Evolutionary conservation across 2,329 filamentous ascomycete genomes (phyloP).

Genomic region (Pseudopithomyces chartarum): DNA sequence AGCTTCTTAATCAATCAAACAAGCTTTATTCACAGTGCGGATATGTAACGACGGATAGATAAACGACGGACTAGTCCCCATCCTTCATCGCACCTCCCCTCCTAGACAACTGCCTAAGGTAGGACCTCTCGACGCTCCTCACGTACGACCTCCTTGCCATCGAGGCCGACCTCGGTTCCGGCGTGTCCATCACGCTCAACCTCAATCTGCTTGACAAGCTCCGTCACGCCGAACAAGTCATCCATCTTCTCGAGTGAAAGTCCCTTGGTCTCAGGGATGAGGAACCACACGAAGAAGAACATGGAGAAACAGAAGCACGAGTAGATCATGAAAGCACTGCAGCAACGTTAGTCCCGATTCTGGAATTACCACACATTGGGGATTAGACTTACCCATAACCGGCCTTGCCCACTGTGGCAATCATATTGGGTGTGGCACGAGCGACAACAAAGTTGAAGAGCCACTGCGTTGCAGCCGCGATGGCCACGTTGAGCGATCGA

Average conservation of each 20-base stretch:
- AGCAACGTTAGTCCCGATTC: constrained; percentile 37
- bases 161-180: constrained; percentile 31
- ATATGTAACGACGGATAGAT: neutral
- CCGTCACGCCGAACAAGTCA: constrained; percentile 66
- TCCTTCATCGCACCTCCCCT: neutral
- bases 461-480: constrained; percentile 73
- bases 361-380: constrained; percentile 24
- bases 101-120: neutral
- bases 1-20: neutral
- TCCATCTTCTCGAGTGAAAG: constrained; percentile 67
- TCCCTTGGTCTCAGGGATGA: constrained; percentile 76
- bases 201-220: constrained; percentile 47
- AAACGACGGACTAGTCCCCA: neutral
- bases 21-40: neutral
- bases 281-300: constrained; percentile 69
- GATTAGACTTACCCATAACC: constrained; percentile 53
- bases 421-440: constrained; percentile 69
- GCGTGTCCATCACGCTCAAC: constrained; percentile 35
- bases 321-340: constrained; percentile 72
- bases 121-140: constrained; percentile 36
- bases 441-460: constrained; percentile 77
- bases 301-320: constrained; percentile 68
- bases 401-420: constrained; percentile 57
- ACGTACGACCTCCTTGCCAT: constrained; percentile 32
- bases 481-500: constrained; percentile 68